Conservation (phyloP, 768 basidiomycete genomes). For the Scleroderma citrinum region DNA sequence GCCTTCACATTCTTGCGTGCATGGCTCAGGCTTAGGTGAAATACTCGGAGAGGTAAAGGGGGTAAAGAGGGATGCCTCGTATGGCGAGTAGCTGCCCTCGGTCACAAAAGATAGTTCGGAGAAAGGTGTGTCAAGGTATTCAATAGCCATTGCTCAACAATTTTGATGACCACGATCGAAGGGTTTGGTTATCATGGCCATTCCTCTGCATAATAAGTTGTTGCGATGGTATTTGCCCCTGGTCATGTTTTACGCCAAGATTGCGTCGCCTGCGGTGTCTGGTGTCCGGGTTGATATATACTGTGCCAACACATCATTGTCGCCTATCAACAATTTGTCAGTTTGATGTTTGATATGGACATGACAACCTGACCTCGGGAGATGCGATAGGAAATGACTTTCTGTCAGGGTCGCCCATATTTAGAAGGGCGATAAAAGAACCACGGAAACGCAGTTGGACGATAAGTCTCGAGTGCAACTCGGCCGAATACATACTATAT, state of each 20-base stretch:
- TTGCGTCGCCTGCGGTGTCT: background rate
- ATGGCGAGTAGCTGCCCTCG: slow-evolving; percentile 1
- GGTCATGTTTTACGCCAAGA: background rate
- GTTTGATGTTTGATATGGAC: too few species aligned
- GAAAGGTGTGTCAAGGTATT: slow-evolving; percentile 1
- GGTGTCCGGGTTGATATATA: background rate
- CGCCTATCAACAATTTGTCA: too few species aligned
- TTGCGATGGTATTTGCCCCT: too few species aligned
- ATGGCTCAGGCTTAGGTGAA: background rate
- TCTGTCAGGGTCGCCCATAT: background rate
- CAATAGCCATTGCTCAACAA: slow-evolving; percentile 1
- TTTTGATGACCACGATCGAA: background rate
- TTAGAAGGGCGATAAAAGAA: background rate
- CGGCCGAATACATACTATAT: background rate
- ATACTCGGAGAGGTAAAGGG: slow-evolving; percentile 5
- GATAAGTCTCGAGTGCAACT: slow-evolving; percentile 1
- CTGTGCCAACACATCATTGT: background rate
- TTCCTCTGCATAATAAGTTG: too few species aligned
- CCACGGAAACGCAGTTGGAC: slow-evolving; percentile 1
- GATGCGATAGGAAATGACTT: background rate
- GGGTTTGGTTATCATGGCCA: too few species aligned
- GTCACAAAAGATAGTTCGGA: slow-evolving; percentile 1
- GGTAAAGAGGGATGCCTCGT: slow-evolving; percentile 7
- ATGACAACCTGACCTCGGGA: background rate
- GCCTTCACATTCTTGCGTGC: background rate